Percentiles rank a stretch among this genome's conserved stretches.
phyloP scores from a whole-genome alignment of 116 monocot species.

The Cymodocea nodosa region DNA sequence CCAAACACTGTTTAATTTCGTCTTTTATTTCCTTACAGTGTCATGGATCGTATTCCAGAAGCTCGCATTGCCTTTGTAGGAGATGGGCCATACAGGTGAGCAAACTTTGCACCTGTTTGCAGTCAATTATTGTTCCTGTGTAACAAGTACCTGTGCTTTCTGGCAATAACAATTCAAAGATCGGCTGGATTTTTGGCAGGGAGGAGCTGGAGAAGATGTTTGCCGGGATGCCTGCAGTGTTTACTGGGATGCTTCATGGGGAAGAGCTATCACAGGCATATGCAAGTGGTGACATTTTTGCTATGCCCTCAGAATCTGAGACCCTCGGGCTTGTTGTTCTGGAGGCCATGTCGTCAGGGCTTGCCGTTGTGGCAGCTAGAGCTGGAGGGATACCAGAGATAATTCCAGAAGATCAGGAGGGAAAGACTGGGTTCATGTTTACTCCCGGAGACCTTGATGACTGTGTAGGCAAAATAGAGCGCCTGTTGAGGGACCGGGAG shows the following conservation, averaged over 20 bases:
- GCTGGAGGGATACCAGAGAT: constrained; percentile 86
- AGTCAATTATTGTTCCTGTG: neutral
- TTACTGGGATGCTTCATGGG: constrained; percentile 93
- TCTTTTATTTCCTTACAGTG: constrained; percentile 25
- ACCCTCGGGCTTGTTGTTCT: constrained; percentile 82
- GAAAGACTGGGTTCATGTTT: constrained; percentile 71
- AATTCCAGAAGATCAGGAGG: constrained; percentile 76
- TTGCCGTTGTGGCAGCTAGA: constrained; percentile 78
- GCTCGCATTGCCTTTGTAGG: constrained; percentile 88
- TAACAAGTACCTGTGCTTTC: neutral
- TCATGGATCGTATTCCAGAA: constrained; percentile 80
- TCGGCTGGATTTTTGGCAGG: constrained; percentile 17
- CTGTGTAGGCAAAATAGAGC: constrained; percentile 56
- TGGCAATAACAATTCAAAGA: neutral
- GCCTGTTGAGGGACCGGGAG: constrained; percentile 27
- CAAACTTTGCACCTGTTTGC: neutral
- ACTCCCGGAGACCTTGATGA: constrained; percentile 68
- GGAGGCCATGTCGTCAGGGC: constrained; percentile 90
- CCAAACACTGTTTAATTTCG: neutral
- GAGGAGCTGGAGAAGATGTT: constrained; percentile 84
- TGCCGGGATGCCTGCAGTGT: constrained; percentile 64
- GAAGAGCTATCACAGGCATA: constrained; percentile 93
- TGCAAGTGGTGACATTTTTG: constrained; percentile 77
- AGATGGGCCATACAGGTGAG: constrained; percentile 86
- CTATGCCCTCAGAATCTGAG: constrained; percentile 95